phyloP scores from a whole-genome alignment of 208 protist genomes.

The Leishmania guyanensis region DNA sequence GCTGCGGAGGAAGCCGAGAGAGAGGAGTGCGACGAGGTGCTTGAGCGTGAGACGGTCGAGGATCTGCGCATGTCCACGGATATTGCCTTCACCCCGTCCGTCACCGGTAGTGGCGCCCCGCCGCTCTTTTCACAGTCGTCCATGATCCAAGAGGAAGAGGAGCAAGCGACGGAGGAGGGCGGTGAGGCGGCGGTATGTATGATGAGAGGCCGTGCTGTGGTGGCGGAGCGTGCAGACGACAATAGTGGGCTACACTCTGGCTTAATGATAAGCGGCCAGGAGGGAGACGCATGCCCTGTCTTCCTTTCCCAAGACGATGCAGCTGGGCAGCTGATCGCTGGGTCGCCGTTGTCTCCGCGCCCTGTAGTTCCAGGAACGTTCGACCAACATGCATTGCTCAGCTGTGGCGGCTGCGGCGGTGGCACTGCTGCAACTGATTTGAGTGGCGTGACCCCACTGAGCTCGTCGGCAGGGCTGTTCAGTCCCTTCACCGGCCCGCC shows the following conservation, averaged over 20 bases:
- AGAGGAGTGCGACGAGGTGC: conserved; percentile 29
- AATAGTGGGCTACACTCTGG: neutral
- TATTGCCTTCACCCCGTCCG: conserved; percentile 52
- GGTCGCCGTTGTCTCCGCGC: neutral
- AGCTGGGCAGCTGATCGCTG: neutral
- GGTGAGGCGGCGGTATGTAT: neutral
- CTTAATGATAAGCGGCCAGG: neutral
- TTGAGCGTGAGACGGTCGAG: conserved; percentile 57
- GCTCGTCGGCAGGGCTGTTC: neutral
- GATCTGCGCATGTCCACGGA: conserved; percentile 77
- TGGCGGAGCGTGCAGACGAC: neutral
- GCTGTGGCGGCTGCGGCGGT: neutral
- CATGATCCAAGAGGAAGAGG: conserved; percentile 25
- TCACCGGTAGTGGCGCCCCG: conserved; percentile 18
- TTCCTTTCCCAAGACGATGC: neutral
- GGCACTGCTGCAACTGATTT: neutral
- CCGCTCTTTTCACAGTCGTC: conserved; percentile 30
- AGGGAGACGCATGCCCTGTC: neutral
- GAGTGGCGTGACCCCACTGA: neutral
- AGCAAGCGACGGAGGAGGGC: conserved; percentile 6
- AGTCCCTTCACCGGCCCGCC: neutral
- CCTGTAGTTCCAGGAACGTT: neutral
- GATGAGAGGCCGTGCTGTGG: neutral
- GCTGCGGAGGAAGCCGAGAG: conserved; percentile 8
- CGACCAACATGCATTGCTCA: neutral